A percentile compares a stretch with the other conserved stretches of the same genome.
phyloP scores from a whole-genome alignment of 2,329 filamentous ascomycete species.

The Aspergillus spinulosporus region DNA sequence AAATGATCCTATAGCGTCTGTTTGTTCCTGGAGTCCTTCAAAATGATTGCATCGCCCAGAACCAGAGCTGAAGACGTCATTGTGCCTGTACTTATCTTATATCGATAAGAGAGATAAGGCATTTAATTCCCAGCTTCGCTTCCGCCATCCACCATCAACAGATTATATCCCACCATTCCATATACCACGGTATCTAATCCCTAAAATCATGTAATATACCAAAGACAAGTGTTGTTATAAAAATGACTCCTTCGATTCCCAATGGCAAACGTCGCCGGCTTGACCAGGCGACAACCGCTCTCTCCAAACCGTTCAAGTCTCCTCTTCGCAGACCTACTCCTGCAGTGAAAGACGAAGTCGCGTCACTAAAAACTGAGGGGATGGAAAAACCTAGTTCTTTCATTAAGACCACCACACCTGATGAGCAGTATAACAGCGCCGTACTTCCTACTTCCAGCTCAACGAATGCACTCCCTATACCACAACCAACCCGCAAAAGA shows the following conservation, averaged over 20 bases:
- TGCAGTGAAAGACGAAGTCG: slow-evolving; percentile 10
- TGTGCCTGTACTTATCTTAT: slow-evolving; percentile 10
- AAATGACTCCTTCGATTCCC: slow-evolving; percentile 23
- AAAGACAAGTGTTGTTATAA: not conserved
- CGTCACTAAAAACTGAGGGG: slow-evolving; percentile 7
- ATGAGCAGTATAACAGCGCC: not conserved
- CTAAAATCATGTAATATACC: not conserved
- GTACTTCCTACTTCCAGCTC: not conserved
- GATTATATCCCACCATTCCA: not conserved
- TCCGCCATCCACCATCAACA: not conserved
- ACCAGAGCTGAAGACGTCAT: not conserved
- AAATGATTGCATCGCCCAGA: not conserved
- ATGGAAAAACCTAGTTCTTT: not conserved
- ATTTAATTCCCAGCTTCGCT: not conserved
- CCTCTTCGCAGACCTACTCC: slow-evolving; percentile 56
- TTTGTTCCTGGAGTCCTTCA: no score
- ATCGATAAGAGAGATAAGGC: slow-evolving; percentile 18
- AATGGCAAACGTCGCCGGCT: slow-evolving; percentile 65
- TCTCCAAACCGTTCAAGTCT: slow-evolving; percentile 72
- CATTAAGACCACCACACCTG: not conserved
- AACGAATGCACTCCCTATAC: slow-evolving; percentile 2
- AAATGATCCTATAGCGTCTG: not conserved
- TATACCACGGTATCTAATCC: not conserved
- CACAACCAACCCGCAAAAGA: slow-evolving; percentile 14
- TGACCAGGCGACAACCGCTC: slow-evolving; percentile 57